A percentile compares a stretch with the other conserved stretches of the same genome.
Conservation (phyloP, 2,329 filamentous ascomycete genomes). For the Cladosporium phlei region DNA sequence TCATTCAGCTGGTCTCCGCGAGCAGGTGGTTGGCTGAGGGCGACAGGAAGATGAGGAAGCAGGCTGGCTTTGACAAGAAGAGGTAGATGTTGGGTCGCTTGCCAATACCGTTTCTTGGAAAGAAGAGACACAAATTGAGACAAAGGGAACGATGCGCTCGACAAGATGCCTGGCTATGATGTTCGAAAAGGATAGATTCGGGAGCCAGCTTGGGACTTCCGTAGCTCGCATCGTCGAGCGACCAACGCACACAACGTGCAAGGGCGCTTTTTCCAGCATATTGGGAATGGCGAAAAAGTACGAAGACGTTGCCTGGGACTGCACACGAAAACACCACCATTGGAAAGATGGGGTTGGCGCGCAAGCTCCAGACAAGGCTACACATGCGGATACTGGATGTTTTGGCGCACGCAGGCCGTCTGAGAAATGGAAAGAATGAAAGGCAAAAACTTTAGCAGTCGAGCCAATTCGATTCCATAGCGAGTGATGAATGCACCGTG, state of each 20-base stretch:
- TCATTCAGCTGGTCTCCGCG: slow-evolving; percentile 89
- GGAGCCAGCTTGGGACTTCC: slow-evolving; percentile 10
- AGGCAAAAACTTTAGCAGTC: no score
- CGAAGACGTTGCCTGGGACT: no score
- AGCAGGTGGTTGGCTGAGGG: slow-evolving; percentile 89
- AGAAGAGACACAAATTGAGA: neutral
- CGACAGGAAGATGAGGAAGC: slow-evolving; percentile 48
- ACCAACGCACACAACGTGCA: neutral
- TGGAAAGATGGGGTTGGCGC: no score
- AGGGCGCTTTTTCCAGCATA: no score
- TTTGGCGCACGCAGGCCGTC: no score
- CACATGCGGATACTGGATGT: no score
- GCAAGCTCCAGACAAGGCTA: no score
- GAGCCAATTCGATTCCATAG: no score
- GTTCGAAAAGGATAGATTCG: neutral
- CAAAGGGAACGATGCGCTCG: neutral
- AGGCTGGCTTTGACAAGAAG: slow-evolving; percentile 15
- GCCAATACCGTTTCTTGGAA: neutral
- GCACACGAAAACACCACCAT: no score
- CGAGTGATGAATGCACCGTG: no score
- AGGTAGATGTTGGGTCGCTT: neutral
- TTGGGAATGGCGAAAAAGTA: no score
- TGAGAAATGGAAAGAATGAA: no score
- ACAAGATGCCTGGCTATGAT: neutral
- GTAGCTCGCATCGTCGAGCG: slow-evolving; percentile 2